Evolutionary conservation across 2,329 filamentous ascomycete genomes (phyloP).

Genomic region (Pyricularia grisea): DNA sequence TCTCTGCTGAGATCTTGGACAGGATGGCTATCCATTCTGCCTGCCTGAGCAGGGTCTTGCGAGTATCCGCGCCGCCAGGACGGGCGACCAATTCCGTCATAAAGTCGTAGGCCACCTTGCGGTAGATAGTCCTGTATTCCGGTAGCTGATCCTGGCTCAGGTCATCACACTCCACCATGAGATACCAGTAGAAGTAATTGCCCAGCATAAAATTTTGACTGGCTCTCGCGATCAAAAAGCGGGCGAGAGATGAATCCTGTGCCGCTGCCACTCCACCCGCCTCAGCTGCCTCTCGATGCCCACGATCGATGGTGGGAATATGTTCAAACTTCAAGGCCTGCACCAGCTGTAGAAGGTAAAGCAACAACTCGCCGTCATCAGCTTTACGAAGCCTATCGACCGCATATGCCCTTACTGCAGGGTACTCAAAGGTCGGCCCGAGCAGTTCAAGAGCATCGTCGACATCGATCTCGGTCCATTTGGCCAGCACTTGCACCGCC

Average conservation of each 20-base stretch:
- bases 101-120: conserved; percentile 91
- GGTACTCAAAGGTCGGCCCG: conserved; percentile 84
- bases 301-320: conserved; percentile 43
- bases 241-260: conserved; percentile 75
- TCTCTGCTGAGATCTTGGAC: conserved; percentile 80
- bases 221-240: conserved; percentile 81
- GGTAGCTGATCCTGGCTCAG: conserved; percentile 63
- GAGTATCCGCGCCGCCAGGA: conserved; percentile 59
- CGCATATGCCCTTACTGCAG: conserved; percentile 81
- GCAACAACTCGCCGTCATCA: conserved; percentile 80
- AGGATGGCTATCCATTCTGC: conserved; percentile 83
- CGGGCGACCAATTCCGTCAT: conserved; percentile 76
- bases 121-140: conserved; percentile 76
- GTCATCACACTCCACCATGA: conserved; percentile 96
- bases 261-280: conserved; percentile 23
- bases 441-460: conserved; percentile 93
- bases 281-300: conserved; percentile 38
- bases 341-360: conserved; percentile 89
- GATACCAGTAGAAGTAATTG: conserved; percentile 96
- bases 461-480: conserved; percentile 95
- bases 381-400: conserved; percentile 87
- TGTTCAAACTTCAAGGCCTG: conserved; percentile 93
- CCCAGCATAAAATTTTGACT: conserved; percentile 82
- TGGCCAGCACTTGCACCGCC: conserved; percentile 78
- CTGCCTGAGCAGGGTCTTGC: conserved; percentile 73